A percentile compares a stretch with the other conserved stretches of the same genome.
phyloP scores from a whole-genome alignment of 129 eudicot genomes.

The Oenanthe sinensis region DNA sequence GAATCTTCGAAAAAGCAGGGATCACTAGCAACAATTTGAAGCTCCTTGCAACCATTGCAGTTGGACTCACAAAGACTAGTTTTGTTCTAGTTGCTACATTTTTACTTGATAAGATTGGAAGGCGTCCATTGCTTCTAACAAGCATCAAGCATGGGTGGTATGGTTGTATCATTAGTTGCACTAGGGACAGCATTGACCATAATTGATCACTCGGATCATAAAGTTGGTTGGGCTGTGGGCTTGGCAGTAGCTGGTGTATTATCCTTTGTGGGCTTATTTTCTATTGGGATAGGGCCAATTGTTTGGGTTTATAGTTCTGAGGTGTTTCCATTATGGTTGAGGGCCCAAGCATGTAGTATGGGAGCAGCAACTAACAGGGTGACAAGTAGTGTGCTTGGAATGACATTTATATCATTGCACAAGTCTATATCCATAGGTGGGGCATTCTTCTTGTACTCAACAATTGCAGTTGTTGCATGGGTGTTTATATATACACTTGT shows the following conservation, averaged over 20 bases:
- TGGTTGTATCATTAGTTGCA: not conserved
- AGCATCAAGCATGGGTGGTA: constrained; percentile 21
- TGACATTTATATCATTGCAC: constrained; percentile 5
- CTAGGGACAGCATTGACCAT: not conserved
- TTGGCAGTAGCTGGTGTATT: not conserved
- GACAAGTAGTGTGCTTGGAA: constrained; percentile 7
- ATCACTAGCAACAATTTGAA: constrained; percentile 4
- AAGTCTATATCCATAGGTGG: constrained; percentile 18
- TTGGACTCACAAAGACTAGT: constrained; percentile 15
- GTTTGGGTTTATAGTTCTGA: constrained; percentile 26
- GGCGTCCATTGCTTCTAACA: constrained; percentile 15
- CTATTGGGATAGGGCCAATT: constrained; percentile 23
- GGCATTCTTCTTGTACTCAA: constrained; percentile 13
- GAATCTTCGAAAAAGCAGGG: constrained; percentile 22
- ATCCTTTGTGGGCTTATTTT: constrained; percentile 14
- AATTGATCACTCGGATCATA: not conserved
- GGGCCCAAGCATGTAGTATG: constrained; percentile 19
- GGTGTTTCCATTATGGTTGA: constrained; percentile 16
- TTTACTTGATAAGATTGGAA: constrained; percentile 11
- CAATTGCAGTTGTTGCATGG: constrained; percentile 13
- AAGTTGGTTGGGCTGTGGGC: not conserved
- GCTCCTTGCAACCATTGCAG: constrained; percentile 16
- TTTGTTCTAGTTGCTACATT: constrained; percentile 23
- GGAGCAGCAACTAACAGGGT: constrained; percentile 15
- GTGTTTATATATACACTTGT: constrained; percentile 14